Percentiles rank a stretch among this genome's conserved stretches.
Conservation (phyloP, 306 rosid species). For the Fragaria ananassa region DNA sequence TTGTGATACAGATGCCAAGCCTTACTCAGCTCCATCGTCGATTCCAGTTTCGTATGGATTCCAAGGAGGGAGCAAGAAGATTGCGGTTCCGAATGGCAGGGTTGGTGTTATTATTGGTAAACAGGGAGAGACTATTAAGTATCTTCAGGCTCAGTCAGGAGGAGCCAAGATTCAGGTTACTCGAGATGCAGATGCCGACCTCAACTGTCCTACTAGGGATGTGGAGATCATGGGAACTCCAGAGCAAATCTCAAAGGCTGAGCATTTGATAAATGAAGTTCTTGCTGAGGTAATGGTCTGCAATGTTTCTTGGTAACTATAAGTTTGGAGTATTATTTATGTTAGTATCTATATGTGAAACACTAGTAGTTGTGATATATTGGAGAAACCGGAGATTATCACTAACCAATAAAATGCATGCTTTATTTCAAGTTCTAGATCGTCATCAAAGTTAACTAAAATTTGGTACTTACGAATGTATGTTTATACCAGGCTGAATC, state of each 20-base stretch:
- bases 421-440: background rate
- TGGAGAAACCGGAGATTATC: background rate
- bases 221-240: constrained; percentile 91
- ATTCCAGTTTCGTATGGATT: constrained; percentile 62
- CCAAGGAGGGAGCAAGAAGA: constrained; percentile 71
- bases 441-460: background rate
- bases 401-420: background rate
- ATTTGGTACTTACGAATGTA: background rate
- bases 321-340: background rate
- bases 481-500: constrained; percentile 69
- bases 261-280: constrained; percentile 81
- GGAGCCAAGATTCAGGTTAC: constrained; percentile 98
- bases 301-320: background rate
- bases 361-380: background rate
- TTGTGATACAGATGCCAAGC: constrained; percentile 47
- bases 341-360: background rate
- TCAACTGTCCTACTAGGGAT: constrained; percentile 47
- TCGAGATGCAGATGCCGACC: constrained; percentile 88
- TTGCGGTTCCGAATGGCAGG: constrained; percentile 87
- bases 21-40: constrained; percentile 45
- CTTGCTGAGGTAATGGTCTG: constrained; percentile 64
- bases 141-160: constrained; percentile 89
- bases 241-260: constrained; percentile 77
- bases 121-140: constrained; percentile 94
- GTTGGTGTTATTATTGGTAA: constrained; percentile 97